Percentiles rank a stretch among this genome's conserved stretches.
Conservation (phyloP, 768 basidiomycete species). For the Naematelia aurantialba region DNA sequence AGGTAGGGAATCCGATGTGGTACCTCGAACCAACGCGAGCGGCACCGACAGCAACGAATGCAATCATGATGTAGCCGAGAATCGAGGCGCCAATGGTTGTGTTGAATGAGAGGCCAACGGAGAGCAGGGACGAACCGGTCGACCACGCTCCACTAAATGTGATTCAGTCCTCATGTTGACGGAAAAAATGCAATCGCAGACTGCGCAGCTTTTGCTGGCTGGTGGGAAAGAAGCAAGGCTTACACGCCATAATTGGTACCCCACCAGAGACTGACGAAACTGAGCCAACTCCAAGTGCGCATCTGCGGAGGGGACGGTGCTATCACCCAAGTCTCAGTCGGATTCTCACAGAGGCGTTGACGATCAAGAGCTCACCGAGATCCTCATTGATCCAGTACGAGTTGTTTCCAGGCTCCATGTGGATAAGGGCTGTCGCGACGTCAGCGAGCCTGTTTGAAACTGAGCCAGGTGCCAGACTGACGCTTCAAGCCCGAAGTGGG, state of each 20-base stretch:
- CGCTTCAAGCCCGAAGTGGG: slow-evolving; percentile 10
- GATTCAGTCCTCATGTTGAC: too few relatives aligned
- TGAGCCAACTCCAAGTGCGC: slow-evolving; percentile 4
- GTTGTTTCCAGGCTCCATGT: slow-evolving; percentile 6
- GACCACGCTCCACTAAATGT: slow-evolving; percentile 5
- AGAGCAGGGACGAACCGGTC: slow-evolving; percentile 10
- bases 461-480: neutral
- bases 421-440: neutral
- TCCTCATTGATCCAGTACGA: slow-evolving; percentile 5
- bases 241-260: neutral
- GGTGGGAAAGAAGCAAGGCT: neutral
- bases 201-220: too few relatives aligned
- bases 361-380: neutral
- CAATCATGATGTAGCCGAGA: slow-evolving; percentile 5
- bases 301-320: neutral
- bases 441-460: neutral
- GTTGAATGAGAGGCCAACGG: slow-evolving; percentile 9
- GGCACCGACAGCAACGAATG: slow-evolving; percentile 6
- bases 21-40: slow-evolving; percentile 8
- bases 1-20: slow-evolving; percentile 11
- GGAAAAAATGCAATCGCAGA: too few relatives aligned
- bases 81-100: slow-evolving; percentile 2
- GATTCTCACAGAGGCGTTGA: neutral
- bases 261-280: slow-evolving; percentile 7
- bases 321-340: neutral